Conservation (phyloP, 148 eudicot species). For the Silene latifolia region DNA sequence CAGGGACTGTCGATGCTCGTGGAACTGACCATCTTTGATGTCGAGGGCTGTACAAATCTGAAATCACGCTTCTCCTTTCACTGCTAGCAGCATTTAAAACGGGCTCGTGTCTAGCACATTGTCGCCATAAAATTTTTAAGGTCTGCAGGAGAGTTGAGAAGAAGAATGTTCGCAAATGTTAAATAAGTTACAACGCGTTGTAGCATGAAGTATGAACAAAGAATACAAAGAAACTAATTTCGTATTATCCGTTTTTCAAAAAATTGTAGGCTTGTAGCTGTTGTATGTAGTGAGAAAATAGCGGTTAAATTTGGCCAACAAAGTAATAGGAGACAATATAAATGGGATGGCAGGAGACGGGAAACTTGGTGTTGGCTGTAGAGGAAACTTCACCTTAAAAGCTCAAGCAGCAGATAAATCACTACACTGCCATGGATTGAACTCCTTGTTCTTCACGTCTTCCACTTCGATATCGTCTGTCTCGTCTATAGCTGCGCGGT, state of each 20-base stretch:
- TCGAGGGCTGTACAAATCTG: slow-evolving; percentile 18
- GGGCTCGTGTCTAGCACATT: slow-evolving; percentile 5
- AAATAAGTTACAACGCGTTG: neutral
- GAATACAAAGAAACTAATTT: neutral
- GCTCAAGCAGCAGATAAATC: slow-evolving; percentile 44
- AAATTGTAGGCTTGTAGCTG: too few relatives aligned
- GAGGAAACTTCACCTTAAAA: slow-evolving; percentile 10
- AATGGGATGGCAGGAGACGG: too few relatives aligned
- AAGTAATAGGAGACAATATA: too few relatives aligned
- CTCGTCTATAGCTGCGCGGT: slow-evolving; percentile 45
- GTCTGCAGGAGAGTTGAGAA: neutral
- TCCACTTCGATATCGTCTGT: slow-evolving; percentile 33
- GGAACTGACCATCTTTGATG: slow-evolving; percentile 9
- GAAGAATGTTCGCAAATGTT: neutral
- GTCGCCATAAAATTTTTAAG: neutral
- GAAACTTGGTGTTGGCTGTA: neutral
- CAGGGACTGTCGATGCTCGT: slow-evolving; percentile 7
- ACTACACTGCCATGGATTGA: slow-evolving; percentile 77
- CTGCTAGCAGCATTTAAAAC: neutral
- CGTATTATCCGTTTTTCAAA: too few relatives aligned
- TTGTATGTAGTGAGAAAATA: too few relatives aligned
- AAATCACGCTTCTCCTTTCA: slow-evolving; percentile 8
- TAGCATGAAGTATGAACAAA: neutral
- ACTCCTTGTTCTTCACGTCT: slow-evolving; percentile 44
- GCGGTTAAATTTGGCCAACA: too few relatives aligned